phyloP scores from a whole-genome alignment of 2,329 filamentous ascomycete species.

The Diaporthe australafricana region DNA sequence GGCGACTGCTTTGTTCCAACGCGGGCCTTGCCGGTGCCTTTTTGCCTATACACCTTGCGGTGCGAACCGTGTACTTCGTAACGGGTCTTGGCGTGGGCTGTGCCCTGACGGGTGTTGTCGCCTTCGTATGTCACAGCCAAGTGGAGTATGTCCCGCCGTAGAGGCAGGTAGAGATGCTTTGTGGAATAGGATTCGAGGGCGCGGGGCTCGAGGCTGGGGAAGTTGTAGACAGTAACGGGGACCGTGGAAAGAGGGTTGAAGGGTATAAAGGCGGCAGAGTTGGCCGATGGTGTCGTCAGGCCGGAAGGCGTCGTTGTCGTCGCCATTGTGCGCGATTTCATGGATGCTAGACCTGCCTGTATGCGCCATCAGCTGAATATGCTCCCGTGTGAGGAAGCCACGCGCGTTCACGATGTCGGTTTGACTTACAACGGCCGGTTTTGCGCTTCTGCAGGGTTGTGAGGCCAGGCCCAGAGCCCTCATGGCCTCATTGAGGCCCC shows the following conservation, averaged over 20 bases:
- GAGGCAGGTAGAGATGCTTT: constrained; percentile 86
- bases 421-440: constrained; percentile 33
- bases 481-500: constrained; percentile 65
- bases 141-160: constrained; percentile 92
- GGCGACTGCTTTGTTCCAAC: constrained; percentile 85
- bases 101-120: constrained; percentile 87
- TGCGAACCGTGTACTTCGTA: constrained; percentile 86
- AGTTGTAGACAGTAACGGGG: constrained; percentile 87
- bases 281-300: constrained; percentile 36
- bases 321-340: constrained; percentile 35
- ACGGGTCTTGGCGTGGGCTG: constrained; percentile 84
- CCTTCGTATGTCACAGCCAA: constrained; percentile 93
- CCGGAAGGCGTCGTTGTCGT: constrained; percentile 31
- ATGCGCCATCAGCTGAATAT: constrained; percentile 21
- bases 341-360: constrained; percentile 21
- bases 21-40: constrained; percentile 85
- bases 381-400: constrained; percentile 34
- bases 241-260: constrained; percentile 67
- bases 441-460: constrained; percentile 51
- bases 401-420: not conserved
- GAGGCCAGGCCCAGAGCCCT: constrained; percentile 60
- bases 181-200: constrained; percentile 81
- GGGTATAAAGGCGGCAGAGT: constrained; percentile 40
- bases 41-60: constrained; percentile 86
- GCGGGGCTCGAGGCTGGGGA: constrained; percentile 88